Percentiles rank a stretch among this genome's conserved stretches.
Conservation (phyloP, 2,329 filamentous ascomycete genomes). For the Penicillium sp. region DNA sequence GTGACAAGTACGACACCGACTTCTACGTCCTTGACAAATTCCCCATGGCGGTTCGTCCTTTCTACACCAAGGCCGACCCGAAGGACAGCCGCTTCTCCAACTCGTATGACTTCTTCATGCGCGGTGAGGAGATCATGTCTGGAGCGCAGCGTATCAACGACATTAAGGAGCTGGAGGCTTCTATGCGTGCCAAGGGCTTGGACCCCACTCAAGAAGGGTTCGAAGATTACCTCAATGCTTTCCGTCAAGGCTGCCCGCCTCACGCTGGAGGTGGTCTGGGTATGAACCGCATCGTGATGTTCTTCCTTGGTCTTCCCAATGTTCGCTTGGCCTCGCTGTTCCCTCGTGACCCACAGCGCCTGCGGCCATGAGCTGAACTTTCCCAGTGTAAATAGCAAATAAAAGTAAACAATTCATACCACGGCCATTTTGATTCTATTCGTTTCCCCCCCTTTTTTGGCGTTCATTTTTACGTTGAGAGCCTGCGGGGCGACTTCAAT, state of each 20-base stretch:
- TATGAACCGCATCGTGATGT: constrained; percentile 61
- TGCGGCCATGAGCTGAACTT: constrained; percentile 30
- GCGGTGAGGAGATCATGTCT: constrained; percentile 63
- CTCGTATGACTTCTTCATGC: constrained; percentile 67
- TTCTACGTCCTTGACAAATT: constrained; percentile 98
- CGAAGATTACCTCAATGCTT: constrained; percentile 58
- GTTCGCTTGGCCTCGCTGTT: constrained; percentile 58
- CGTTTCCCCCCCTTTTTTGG: no score
- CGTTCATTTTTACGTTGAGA: not conserved
- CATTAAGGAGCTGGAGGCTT: constrained; percentile 51
- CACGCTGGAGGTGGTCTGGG: constrained; percentile 62
- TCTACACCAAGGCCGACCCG: constrained; percentile 81
- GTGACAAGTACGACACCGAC: constrained; percentile 85
- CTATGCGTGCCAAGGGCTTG: constrained; percentile 55
- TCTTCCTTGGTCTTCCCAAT: constrained; percentile 60
- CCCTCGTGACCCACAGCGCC: constrained; percentile 57
- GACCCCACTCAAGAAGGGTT: constrained; percentile 55
- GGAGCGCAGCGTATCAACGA: constrained; percentile 62
- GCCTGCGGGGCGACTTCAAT: not conserved
- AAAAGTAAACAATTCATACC: constrained; percentile 13
- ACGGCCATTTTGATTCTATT: not conserved
- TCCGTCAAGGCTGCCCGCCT: constrained; percentile 58
- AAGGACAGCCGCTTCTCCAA: constrained; percentile 60
- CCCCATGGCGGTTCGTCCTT: constrained; percentile 78
- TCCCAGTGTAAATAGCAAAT: constrained; percentile 11